Evolutionary conservation across 148 eudicot species (phyloP), one percentile per base, ranked within the genome.

Genomic region (Salicornia ramosissima): DNA sequence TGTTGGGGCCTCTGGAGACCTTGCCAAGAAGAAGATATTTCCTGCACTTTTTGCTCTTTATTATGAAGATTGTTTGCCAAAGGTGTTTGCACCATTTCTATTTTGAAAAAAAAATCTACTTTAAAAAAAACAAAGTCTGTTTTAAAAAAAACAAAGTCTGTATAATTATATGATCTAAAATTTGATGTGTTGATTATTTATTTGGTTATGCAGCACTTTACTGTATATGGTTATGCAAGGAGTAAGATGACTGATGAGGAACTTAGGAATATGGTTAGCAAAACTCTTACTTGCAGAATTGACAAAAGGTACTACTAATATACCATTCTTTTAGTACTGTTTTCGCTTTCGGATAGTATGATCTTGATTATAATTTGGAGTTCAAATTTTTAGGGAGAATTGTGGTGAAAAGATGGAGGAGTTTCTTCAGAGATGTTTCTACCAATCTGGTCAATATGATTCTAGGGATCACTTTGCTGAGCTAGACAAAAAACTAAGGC

Each of bases 1-100:
- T 59, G 96, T 94, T 71, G 98, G 98, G 67, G 98, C 98, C 56
- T 94, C 98, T 24, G 98, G 96, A 47, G 98, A 94, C 82, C 92
- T 94, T 68, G 98, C 98, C 29, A 94, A 90, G 88, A 94, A 90
- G 82, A 94, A 94, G 88, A 94, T 94, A 50, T 90, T 90, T 77
- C 98, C 97, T 73, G 97, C 98, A 59, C 98, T 94, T 78, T 94
- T 94, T 82, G 97, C 98, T 68, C 96, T 94, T 74, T 94, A 84
- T 68, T 94, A 94, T 64, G 98, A 90, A 76, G 92, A 72, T 72
- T 90, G 91, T 67, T 84, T 94, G 45, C 98, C 98, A 21, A 78
- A 90, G 98, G 98, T 94, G 8, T 65, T n/a, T 70, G 80, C 43
- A 39, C 56, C 28, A 31, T 63, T n/a, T n/a, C n/a, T n/a, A n/a